Evolutionary conservation across 305 asterid species (phyloP).

Genomic region (Salvia sclarea): DNA sequence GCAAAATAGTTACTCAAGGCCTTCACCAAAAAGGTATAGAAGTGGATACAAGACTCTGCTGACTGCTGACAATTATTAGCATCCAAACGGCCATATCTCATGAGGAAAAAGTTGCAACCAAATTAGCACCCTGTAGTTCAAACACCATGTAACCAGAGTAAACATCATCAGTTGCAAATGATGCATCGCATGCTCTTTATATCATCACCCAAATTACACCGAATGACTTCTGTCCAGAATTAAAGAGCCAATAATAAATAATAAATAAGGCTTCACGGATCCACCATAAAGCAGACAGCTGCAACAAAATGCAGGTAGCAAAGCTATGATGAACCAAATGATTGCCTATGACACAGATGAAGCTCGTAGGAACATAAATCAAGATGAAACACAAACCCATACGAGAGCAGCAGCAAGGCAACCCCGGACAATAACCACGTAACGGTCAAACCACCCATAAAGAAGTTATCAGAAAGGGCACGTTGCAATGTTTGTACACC

Average conservation of each 20-base stretch:
- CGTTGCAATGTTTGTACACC: not conserved
- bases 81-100: not conserved
- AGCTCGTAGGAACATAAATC: too few species aligned
- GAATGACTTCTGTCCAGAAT: not conserved
- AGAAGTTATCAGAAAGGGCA: not conserved
- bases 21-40: too few species aligned
- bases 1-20: too few species aligned
- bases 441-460: not conserved
- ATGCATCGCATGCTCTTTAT: not conserved
- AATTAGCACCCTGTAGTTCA: not conserved
- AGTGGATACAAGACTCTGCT: too few species aligned
- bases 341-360: too few species aligned
- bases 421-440: not conserved
- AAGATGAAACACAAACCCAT: too few species aligned
- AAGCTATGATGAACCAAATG: not conserved
- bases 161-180: not conserved
- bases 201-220: not conserved
- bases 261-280: not conserved
- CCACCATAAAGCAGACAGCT: not conserved
- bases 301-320: not conserved
- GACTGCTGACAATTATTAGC: not conserved
- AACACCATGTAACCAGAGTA: not conserved
- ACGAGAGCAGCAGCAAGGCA: not conserved
- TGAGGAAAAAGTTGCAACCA: not conserved
- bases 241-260: not conserved